These are phyloP conservation scores for Auriculariales sp. DNA, from an alignment of 768 basidiomycete species.

Conservation along the genomic window DNA sequence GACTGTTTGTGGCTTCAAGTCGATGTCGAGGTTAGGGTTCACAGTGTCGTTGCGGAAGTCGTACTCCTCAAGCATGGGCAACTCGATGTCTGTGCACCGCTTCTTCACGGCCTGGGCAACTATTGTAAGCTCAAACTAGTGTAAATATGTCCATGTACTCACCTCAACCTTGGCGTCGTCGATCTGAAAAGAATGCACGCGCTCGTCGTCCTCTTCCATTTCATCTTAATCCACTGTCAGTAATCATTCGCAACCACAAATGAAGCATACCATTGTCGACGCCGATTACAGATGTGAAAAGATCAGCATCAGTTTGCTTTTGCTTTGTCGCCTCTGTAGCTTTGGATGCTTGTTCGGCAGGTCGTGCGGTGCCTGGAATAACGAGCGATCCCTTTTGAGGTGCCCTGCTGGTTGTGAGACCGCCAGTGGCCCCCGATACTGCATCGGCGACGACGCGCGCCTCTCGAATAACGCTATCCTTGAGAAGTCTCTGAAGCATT, in stretches of 20 bases:
- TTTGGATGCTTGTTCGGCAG: slow-evolving; percentile 13
- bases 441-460: slow-evolving; percentile 59
- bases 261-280: slow-evolving; percentile 60
- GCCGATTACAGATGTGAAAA: slow-evolving; percentile 94
- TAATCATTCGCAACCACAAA: background rate
- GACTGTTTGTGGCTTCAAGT: slow-evolving; percentile 93
- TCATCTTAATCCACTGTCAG: slow-evolving; percentile 45
- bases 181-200: slow-evolving; percentile 94
- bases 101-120: slow-evolving; percentile 74
- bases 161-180: slow-evolving; percentile 89
- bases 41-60: slow-evolving; percentile 96
- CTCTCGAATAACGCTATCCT: slow-evolving; percentile 73
- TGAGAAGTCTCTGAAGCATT: slow-evolving; percentile 73
- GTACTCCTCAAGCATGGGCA: slow-evolving; percentile 98
- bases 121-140: slow-evolving; percentile 3
- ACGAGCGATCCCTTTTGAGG: slow-evolving; percentile 70
- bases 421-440: slow-evolving; percentile 28
- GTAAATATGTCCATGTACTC: slow-evolving; percentile 12
- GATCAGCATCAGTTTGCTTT: slow-evolving; percentile 60
- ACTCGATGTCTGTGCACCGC: slow-evolving; percentile 90
- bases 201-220: slow-evolving; percentile 94
- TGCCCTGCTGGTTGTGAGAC: slow-evolving; percentile 68
- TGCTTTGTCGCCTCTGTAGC: slow-evolving; percentile 37
- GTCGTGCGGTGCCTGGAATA: slow-evolving; percentile 72
- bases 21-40: slow-evolving; percentile 95